phyloP scores from a whole-genome alignment of 345 rosid genomes.

The Durio zibethinus region DNA sequence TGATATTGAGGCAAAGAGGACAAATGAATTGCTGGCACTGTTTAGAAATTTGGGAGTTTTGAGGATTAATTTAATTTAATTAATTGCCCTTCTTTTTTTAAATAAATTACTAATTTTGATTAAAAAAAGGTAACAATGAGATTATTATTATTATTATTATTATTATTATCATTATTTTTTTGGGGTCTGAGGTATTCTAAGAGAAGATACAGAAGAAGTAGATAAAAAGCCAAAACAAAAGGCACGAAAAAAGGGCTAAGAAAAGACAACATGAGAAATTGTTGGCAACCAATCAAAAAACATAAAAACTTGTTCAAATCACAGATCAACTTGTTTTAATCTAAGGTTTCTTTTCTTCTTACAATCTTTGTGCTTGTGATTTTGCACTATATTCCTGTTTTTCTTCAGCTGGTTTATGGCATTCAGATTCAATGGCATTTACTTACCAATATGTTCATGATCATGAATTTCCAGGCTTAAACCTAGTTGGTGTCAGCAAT shows the following conservation, averaged over 20 bases:
- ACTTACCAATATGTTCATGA: background rate
- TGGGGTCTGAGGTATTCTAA: no score
- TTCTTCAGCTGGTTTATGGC: background rate
- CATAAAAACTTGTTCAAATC: background rate
- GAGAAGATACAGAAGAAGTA: no score
- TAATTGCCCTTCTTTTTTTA: background rate
- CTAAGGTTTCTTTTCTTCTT: background rate
- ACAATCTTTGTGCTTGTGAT: background rate
- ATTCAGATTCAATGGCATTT: background rate
- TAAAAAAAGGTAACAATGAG: no score
- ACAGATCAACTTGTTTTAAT: background rate
- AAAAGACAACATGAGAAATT: background rate
- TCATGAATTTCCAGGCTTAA: background rate
- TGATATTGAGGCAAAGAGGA: constrained; percentile 26
- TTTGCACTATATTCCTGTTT: background rate
- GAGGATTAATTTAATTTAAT: background rate
- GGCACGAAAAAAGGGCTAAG: background rate
- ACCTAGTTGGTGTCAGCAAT: no score
- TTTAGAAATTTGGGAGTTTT: constrained; percentile 17
- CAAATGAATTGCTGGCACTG: constrained; percentile 46
- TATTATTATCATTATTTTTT: no score
- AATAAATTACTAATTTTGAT: background rate
- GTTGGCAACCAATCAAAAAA: background rate
- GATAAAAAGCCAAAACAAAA: background rate
- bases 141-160: no score